A percentile compares a stretch with the other conserved stretches of the same genome.
phyloP scores from a whole-genome alignment of 2,329 filamentous ascomycete genomes.

The Whalleya microplaca region DNA sequence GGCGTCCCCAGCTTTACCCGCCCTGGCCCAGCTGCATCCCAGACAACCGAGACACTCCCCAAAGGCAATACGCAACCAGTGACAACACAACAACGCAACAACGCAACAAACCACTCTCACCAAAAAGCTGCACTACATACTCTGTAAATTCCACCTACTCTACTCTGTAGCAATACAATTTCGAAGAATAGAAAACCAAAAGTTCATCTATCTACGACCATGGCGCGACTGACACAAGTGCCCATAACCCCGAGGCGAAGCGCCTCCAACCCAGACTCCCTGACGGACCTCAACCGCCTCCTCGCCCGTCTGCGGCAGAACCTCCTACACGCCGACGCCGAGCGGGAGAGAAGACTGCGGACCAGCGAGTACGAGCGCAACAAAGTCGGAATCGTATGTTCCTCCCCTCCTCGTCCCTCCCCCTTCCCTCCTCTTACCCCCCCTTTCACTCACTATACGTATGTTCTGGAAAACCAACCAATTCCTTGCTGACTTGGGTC shows the following conservation, averaged over 20 bases:
- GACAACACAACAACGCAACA: too few species aligned
- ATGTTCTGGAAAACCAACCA: background rate
- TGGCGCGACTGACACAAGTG: constrained; percentile 38
- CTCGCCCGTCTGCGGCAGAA: constrained; percentile 68
- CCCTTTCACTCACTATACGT: too few species aligned
- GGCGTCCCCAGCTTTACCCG: background rate
- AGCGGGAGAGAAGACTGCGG: constrained; percentile 60
- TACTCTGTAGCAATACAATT: too few species aligned
- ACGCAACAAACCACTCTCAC: too few species aligned
- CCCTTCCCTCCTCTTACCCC: background rate
- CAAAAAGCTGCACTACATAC: background rate
- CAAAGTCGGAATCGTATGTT: constrained; percentile 56
- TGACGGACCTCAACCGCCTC: constrained; percentile 63
- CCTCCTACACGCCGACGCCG: constrained; percentile 64
- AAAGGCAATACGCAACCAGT: too few species aligned
- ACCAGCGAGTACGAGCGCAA: constrained; percentile 69
- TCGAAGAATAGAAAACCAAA: background rate
- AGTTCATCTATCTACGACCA: constrained; percentile 9
- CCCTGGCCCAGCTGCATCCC: too few species aligned
- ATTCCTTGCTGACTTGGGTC: constrained; percentile 7
- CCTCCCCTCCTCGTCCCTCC: constrained; percentile 1
- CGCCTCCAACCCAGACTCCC: constrained; percentile 40
- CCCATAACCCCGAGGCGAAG: constrained; percentile 33
- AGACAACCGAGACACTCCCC: background rate
- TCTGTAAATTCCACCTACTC: background rate